These are phyloP conservation scores for Phytopythium vexans DNA, from an alignment of 352 stramenopile species.

Conservation along the genomic window DNA sequence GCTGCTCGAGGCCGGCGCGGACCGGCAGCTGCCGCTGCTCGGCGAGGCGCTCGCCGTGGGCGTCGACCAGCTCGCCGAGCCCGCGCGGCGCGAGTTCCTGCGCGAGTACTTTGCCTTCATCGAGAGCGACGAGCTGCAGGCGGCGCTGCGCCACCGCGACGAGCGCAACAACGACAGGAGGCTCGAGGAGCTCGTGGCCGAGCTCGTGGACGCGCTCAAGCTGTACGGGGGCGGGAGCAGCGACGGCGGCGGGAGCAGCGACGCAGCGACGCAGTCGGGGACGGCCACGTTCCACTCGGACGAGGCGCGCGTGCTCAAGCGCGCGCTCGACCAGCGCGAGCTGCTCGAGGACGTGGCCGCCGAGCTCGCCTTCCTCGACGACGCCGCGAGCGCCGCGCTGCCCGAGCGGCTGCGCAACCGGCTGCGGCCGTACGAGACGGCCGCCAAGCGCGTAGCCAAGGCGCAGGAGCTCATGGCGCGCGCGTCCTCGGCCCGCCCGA, in stretches of 20 bases:
- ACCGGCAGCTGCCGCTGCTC: constrained; percentile 33
- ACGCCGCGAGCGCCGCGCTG: constrained; percentile 12
- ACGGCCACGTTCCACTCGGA: constrained; percentile 44
- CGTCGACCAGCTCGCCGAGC: constrained; percentile 40
- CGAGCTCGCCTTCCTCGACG: constrained; percentile 41
- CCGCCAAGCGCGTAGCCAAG: constrained; percentile 43
- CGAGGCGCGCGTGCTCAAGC: constrained; percentile 44
- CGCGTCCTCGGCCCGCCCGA: not conserved
- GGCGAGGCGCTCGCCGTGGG: constrained; percentile 35
- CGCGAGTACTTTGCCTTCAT: constrained; percentile 63
- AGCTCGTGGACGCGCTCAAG: constrained; percentile 39
- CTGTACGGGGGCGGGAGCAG: constrained; percentile 7
- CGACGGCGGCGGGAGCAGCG: not conserved
- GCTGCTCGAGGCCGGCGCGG: constrained; percentile 35
- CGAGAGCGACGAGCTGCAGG: constrained; percentile 41
- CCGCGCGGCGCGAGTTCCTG: constrained; percentile 41
- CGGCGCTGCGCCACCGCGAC: constrained; percentile 42
- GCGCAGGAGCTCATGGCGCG: constrained; percentile 35
- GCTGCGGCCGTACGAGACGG: constrained; percentile 38
- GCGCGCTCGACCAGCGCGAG: constrained; percentile 52
- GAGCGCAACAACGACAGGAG: constrained; percentile 58
- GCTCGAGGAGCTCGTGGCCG: constrained; percentile 42
- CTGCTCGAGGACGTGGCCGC: constrained; percentile 52
- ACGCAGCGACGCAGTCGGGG: not conserved
- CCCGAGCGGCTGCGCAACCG: constrained; percentile 15